These are phyloP conservation scores for Metschnikowia santaceciliae DNA, from an alignment of 805 yeast species.

Conservation along the genomic window DNA sequence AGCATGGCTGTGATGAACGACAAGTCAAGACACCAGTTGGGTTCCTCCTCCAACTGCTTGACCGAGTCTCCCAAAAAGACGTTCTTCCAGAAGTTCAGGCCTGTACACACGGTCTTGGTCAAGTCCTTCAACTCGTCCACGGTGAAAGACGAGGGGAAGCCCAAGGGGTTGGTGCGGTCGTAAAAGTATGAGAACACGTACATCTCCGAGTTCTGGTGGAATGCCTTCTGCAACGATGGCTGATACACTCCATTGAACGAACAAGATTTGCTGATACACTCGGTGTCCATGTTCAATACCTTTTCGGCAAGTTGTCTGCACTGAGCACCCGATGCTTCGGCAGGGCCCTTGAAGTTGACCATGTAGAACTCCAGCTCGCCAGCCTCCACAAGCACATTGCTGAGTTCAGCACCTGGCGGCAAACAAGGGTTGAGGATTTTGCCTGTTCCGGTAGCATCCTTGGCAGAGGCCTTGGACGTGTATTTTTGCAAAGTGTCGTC, in stretches of 20 bases:
- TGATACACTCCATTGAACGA: constrained; percentile 97
- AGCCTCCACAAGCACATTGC: constrained; percentile 57
- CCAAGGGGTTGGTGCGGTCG: constrained; percentile 90
- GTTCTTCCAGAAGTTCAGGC: constrained; percentile 72
- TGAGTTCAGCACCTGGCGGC: constrained; percentile 68
- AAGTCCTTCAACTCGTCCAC: constrained; percentile 78
- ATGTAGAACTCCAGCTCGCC: constrained; percentile 41
- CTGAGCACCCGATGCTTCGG: constrained; percentile 65
- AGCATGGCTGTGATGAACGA: constrained; percentile 85
- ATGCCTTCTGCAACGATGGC: constrained; percentile 80
- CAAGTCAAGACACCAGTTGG: constrained; percentile 92
- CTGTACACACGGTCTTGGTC: constrained; percentile 81
- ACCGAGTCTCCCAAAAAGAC: constrained; percentile 65
- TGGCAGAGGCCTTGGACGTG: constrained; percentile 28
- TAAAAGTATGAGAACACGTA: constrained; percentile 91
- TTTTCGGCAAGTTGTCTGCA: constrained; percentile 83
- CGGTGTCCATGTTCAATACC: constrained; percentile 76
- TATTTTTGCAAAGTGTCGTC: constrained; percentile 22
- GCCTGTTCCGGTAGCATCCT: constrained; percentile 38
- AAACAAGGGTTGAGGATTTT: constrained; percentile 77
- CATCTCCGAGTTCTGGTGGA: constrained; percentile 70
- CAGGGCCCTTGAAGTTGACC: constrained; percentile 65
- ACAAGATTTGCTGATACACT: constrained; percentile 76
- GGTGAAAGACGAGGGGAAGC: constrained; percentile 89
- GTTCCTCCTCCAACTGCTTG: constrained; percentile 65